These are phyloP conservation scores for Globisporangium abappressorium DNA, from an alignment of 352 stramenopile species.

Conservation along the genomic window DNA sequence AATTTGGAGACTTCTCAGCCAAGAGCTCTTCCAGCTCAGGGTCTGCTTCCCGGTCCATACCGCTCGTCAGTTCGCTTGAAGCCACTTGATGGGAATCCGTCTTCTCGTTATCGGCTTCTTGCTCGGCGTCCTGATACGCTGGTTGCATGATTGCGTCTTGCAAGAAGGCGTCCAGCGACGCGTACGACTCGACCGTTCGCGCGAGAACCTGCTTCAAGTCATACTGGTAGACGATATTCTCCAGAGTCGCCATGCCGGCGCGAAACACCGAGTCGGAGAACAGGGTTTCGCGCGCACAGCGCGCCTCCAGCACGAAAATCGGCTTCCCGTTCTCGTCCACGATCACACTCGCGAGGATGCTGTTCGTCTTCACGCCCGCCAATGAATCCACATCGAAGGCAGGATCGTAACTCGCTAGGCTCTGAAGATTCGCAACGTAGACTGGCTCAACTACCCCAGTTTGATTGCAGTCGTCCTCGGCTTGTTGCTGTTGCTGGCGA, in stretches of 20 bases:
- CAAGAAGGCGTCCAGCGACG: conserved; percentile 40
- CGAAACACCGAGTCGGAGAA: conserved; percentile 62
- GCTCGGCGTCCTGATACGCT: not conserved
- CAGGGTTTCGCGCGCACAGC: conserved; percentile 32
- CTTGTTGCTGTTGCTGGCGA: conserved; percentile 8
- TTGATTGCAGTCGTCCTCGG: conserved; percentile 7
- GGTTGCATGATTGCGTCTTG: conserved; percentile 23
- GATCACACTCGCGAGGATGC: conserved; percentile 32
- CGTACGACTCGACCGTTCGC: conserved; percentile 26
- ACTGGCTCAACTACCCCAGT: conserved; percentile 23
- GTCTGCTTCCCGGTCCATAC: conserved; percentile 22
- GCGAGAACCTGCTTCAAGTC: conserved; percentile 43
- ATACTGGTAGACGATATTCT: conserved; percentile 69
- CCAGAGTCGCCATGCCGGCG: conserved; percentile 47
- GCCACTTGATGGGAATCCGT: not conserved
- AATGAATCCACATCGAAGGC: conserved; percentile 44
- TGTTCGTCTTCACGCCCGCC: conserved; percentile 22
- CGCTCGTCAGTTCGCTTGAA: conserved; percentile 13
- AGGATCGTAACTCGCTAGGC: conserved; percentile 34
- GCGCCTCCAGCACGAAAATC: conserved; percentile 60
- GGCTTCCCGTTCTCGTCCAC: conserved; percentile 45
- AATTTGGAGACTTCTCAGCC: conserved; percentile 32
- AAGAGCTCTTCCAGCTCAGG: conserved; percentile 24
- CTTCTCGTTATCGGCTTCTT: conserved; percentile 13
- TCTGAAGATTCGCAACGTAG: conserved; percentile 49